Percentiles rank a stretch among this genome's conserved stretches.
Conservation (phyloP, 1,284 basidiomycete species). For the Singerocomus inundabilis region DNA sequence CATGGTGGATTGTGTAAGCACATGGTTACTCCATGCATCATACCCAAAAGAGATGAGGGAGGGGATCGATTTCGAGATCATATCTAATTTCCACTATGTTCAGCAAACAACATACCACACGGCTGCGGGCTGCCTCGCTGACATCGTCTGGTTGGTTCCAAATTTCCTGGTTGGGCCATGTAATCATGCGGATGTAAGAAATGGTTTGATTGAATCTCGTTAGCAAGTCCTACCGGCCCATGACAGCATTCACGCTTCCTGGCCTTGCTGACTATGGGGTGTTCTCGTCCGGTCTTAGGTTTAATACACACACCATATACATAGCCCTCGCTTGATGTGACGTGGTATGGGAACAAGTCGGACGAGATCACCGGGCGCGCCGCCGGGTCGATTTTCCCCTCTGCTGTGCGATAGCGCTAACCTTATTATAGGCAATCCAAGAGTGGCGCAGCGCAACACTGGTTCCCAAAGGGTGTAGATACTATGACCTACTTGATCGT, state of each 20-base stretch:
- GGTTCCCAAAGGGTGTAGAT: not conserved
- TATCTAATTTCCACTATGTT: not conserved
- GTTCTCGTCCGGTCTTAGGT: not conserved
- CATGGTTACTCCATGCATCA: not conserved
- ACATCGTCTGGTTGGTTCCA: constrained; percentile 4
- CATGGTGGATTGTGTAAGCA: constrained; percentile 1
- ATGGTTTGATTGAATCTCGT: constrained; percentile 10
- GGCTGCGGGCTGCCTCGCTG: not conserved
- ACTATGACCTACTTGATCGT: constrained; percentile 3
- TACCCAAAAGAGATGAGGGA: not conserved
- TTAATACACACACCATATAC: not conserved
- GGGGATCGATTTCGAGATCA: not conserved
- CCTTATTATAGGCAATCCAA: constrained; percentile 1
- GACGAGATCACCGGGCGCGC: not conserved
- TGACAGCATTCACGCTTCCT: constrained; percentile 1
- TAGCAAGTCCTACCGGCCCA: not conserved
- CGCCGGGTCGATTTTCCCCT: not conserved
- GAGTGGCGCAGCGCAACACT: not conserved
- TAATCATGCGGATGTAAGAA: constrained; percentile 1
- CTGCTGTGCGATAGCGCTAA: not conserved
- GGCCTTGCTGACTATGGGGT: not conserved
- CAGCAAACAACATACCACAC: not conserved
- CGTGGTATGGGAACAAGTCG: constrained; percentile 9
- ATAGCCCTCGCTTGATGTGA: constrained; percentile 10
- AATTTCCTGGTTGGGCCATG: constrained; percentile 12